A percentile compares a stretch with the other conserved stretches of the same genome.
Evolutionary conservation across 2,329 filamentous ascomycete species (phyloP).

Genomic region (Sporothrix phasma): DNA sequence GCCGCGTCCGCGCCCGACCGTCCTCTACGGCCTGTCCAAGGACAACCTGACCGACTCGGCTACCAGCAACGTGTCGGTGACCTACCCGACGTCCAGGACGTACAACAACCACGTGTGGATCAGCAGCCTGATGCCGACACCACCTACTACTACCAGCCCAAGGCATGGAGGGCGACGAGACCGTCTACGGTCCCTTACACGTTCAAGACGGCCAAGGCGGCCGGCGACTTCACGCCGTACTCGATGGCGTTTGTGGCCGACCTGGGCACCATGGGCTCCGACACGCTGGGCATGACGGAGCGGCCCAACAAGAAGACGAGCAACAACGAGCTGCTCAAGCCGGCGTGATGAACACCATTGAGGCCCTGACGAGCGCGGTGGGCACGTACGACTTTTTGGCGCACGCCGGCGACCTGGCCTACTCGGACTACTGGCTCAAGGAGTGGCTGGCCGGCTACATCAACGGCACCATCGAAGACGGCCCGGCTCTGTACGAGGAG

Average conservation of each 20-base stretch:
- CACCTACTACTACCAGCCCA: conserved; percentile 42
- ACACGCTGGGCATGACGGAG: conserved; percentile 13
- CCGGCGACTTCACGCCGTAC: conserved; percentile 34
- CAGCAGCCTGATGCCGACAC: conserved; percentile 30
- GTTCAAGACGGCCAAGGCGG: conserved; percentile 27
- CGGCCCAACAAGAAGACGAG: conserved; percentile 7
- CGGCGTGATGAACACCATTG: conserved; percentile 16
- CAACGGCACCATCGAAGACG: conserved; percentile 25
- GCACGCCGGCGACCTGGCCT: conserved; percentile 43
- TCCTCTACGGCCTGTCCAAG: conserved; percentile 22
- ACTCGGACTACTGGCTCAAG: conserved; percentile 36
- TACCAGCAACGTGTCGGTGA: conserved; percentile 23
- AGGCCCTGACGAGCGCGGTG: conserved; percentile 7
- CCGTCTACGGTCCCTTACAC: conserved; percentile 28
- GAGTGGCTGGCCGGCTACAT: conserved; percentile 31
- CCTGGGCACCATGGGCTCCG: conserved; percentile 26
- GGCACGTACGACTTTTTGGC: conserved; percentile 24
- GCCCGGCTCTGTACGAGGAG: conserved; percentile 38
- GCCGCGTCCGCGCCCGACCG: conserved; percentile 23
- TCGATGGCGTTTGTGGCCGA: conserved; percentile 40
- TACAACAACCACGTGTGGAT: conserved; percentile 37
- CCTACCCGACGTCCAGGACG: conserved; percentile 26
- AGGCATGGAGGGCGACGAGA: conserved; percentile 39
- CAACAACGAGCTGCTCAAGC: conserved; percentile 11
- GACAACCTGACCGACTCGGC: conserved; percentile 21